Base-by-base conservation (phyloP, 805 yeast species). In the Babjeviella inositovora region DNA sequence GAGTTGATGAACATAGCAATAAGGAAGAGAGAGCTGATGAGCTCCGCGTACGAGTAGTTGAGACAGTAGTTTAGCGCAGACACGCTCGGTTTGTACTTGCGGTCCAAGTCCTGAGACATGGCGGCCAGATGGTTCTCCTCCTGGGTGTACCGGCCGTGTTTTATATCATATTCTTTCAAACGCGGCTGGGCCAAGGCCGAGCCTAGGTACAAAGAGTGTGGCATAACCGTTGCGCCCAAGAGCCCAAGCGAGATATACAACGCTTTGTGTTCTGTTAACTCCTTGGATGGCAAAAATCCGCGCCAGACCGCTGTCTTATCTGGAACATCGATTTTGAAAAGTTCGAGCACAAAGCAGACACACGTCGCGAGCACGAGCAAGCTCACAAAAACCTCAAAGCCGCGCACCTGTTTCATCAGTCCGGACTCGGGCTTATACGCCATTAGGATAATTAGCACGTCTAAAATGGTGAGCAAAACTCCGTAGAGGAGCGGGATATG, bases 401-500 rank as follows among this genome's bases (percentile, higher is more conserved):
- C 60, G 26, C 93, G 52, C 3, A 84, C 74, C 33, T 73, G 70
- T 30, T 62, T 61, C 68, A 82, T 60, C 7, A 81, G 67, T 1
- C 87, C 85, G 25, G 72, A 72, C 20, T 67, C 70, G 4, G 79
- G 77, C 30, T 67, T 65, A 47, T 84, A 84, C 1, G 84, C 90
- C 42, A 81, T 52, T 23, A 84, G 50, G 7, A 84, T 76, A 4
- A 77, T 56, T 30, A 84, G 47, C 6, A 84, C 95, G 41, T 84
- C 96, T 3, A 79, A 41, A 1, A 84, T 73, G 0, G 96, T 84
- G 17, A 84, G 43, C 5, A 76, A 31, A 3, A 84, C 92, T 25
- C 96, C 96, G 18, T 60, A 45, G 2, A 70, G 41, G 27, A 84
- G 53, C 1, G 94, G 93, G 7, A 84, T 66, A 2, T 62, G 57